These are phyloP conservation scores for Melanopsichium pennsylvanicum DNA, from an alignment of 1,284 basidiomycete genomes.

Conservation along the genomic window DNA sequence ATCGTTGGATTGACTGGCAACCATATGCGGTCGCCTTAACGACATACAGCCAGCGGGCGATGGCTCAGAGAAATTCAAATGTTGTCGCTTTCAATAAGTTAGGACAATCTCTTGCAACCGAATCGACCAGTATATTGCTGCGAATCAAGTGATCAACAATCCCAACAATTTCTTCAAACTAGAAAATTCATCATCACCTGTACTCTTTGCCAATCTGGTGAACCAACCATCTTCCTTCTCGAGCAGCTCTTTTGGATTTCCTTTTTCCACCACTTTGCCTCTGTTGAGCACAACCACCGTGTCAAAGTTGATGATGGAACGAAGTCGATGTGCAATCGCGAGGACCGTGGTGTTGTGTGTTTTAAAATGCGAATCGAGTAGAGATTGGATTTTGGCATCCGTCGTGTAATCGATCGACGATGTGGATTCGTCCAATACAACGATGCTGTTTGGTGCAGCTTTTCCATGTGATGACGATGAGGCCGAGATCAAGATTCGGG, in stretches of 20 bases:
- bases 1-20: too few species aligned
- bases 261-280: constrained; percentile 77
- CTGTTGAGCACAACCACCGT: constrained; percentile 79
- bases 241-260: constrained; percentile 73
- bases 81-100: too few species aligned
- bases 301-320: constrained; percentile 82
- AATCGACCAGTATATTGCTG: too few species aligned
- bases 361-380: constrained; percentile 80
- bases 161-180: constrained; percentile 11
- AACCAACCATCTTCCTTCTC: constrained; percentile 71
- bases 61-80: too few species aligned
- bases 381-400: constrained; percentile 82
- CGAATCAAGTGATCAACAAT: too few species aligned
- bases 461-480: constrained; percentile 10
- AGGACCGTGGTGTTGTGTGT: constrained; percentile 75
- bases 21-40: too few species aligned
- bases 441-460: constrained; percentile 39
- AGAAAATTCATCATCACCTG: constrained; percentile 25
- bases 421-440: constrained; percentile 74
- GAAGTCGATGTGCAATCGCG: constrained; percentile 76
- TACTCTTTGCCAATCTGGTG: constrained; percentile 69
- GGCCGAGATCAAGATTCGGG: constrained; percentile 63
- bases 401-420: constrained; percentile 79
- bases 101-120: too few species aligned
- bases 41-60: too few species aligned